Evolutionary conservation across 1,139 yeast species (phyloP), one percentile per base, ranked within the genome.

Genomic region (Taphrina communis): DNA sequence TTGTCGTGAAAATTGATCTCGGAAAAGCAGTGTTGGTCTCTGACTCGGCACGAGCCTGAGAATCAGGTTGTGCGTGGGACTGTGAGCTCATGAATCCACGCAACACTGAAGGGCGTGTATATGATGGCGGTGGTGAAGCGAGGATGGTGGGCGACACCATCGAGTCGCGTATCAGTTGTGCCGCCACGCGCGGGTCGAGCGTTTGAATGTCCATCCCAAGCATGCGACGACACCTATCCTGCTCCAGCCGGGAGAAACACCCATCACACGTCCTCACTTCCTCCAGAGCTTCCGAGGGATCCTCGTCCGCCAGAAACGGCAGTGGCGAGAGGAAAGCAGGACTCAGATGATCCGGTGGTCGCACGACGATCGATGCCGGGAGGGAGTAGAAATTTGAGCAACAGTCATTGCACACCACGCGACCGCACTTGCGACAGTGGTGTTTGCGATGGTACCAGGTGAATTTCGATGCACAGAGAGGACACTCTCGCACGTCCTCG

Each of bases 361-460:
- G 85, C 62, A 82, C 85, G 0, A 73, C 74, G 65, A 86, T 88
- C 0, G 79, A 71, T 73, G 56, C 75, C 71, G 63, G 82, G 75
- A 70, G 79, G 77, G n/a, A 74, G 69, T 71, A 71, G 42, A 66
- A 61, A 42, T 57, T 66, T 12, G 73, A 71, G 66, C 75, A 85
- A 76, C 96, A 88, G 69, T 80, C 74, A 56, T 86, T 86, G 79
- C 97, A 89, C 38, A 87, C 89, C 5, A 90, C 88, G 68, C 86
- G 78, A 52, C 97, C 94, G 81, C 97, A 89, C 76, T 88, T 85
- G 70, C 86, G 82, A 77, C 99, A 94, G 78, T 94, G 99, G 78
- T 95, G 99, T 72, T 95, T 84, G 70, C 99, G 83, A 75, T 83
- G 85, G 76, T 90, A 85, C 72, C 93, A 80, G 0, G 88, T 82